phyloP scores from a whole-genome alignment of 2,329 filamentous ascomycete genomes.

The Fusarium acutatum region DNA sequence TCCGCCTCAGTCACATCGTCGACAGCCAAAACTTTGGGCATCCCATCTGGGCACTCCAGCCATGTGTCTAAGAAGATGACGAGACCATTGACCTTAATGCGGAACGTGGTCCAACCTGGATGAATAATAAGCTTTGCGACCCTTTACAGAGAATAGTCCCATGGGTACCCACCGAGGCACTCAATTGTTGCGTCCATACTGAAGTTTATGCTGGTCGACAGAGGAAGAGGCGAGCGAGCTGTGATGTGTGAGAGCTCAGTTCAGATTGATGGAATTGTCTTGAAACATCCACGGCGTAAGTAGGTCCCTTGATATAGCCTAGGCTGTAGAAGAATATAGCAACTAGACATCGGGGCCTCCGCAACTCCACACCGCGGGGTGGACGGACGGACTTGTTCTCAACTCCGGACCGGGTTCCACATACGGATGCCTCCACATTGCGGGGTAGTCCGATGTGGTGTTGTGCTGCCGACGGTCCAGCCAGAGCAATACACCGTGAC shows the following conservation, averaged over 20 bases:
- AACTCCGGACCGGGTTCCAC: not conserved
- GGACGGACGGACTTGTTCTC: not conserved
- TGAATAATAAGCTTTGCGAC: not conserved
- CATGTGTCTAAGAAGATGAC: not conserved
- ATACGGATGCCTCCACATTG: not conserved
- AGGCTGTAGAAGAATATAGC: not conserved
- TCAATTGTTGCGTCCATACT: not conserved
- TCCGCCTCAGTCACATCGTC: not conserved
- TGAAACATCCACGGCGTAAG: not conserved
- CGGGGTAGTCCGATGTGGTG: not conserved
- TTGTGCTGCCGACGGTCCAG: not conserved
- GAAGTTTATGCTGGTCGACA: not conserved
- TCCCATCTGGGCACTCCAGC: not conserved
- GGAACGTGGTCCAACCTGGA: not conserved
- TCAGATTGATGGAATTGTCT: not conserved
- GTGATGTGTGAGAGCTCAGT: not conserved
- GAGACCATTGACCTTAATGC: not conserved
- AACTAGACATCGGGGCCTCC: not conserved
- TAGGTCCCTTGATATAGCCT: not conserved
- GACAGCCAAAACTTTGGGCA: not conserved
- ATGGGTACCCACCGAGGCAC: not conserved
- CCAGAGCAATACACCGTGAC: not conserved
- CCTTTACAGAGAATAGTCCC: not conserved
- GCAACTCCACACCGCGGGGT: not conserved
- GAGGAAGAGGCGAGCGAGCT: not conserved